phyloP scores from a whole-genome alignment of 257 asterid genomes.

The Nicotiana noctiflora region DNA sequence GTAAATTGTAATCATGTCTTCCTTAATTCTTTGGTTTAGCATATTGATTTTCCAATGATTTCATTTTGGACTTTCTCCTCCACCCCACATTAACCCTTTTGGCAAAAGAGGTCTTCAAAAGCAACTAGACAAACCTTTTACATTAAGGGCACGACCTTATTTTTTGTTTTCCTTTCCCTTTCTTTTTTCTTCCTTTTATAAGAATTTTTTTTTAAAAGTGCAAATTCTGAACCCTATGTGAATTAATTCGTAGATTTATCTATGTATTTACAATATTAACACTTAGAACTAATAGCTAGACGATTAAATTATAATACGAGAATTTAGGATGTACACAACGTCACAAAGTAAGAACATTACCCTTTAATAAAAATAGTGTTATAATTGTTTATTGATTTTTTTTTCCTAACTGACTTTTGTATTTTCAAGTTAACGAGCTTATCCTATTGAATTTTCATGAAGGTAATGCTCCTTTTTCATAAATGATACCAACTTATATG shows the following conservation, averaged over 20 bases:
- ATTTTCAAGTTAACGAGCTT: constrained; percentile 14
- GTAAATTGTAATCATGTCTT: not conserved
- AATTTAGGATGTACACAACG: not conserved
- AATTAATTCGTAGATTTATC: not conserved
- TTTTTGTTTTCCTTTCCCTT: not conserved
- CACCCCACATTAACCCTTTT: not conserved
- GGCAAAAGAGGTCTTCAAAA: not conserved
- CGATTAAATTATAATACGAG: not conserved
- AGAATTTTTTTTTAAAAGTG: too few species aligned
- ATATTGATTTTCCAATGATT: not conserved
- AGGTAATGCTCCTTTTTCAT: too few species aligned
- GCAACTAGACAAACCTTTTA: not conserved
- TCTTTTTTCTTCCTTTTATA: not conserved
- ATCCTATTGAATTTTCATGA: not conserved
- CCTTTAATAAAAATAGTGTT: not conserved
- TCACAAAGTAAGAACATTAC: not conserved
- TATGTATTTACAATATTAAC: not conserved
- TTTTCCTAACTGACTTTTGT: too few species aligned
- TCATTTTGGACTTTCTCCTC: not conserved
- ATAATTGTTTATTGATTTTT: not conserved
- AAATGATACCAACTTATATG: too few species aligned
- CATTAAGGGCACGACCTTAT: not conserved
- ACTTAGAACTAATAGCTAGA: not conserved
- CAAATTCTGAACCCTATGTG: too few species aligned
- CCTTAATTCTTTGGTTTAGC: not conserved